Conservation (phyloP, 2,329 filamentous ascomycete genomes). For the Metarhizium sp. region DNA sequence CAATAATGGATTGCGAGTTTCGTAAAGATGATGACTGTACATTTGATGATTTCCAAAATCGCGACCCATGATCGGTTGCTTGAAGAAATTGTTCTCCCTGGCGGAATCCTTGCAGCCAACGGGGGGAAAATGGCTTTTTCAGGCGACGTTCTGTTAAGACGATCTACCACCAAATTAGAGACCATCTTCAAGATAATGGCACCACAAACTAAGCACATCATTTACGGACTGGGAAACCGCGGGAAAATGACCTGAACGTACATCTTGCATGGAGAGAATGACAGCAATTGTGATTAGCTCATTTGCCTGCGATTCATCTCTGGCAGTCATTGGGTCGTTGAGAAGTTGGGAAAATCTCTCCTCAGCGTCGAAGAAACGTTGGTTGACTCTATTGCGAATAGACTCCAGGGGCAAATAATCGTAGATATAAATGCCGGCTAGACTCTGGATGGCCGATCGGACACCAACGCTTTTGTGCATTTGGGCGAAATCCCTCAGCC, state of each 20-base stretch:
- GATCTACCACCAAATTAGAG: slow-evolving; percentile 15
- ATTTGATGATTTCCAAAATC: slow-evolving; percentile 25
- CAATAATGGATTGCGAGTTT: slow-evolving; percentile 29
- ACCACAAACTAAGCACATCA: background rate
- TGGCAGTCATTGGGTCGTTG: slow-evolving; percentile 12
- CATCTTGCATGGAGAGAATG: slow-evolving; percentile 30
- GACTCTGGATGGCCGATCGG: slow-evolving; percentile 27
- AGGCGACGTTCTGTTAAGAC: slow-evolving; percentile 27
- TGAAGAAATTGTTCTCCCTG: slow-evolving; percentile 26
- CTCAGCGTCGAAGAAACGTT: slow-evolving; percentile 21
- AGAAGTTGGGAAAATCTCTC: slow-evolving; percentile 20
- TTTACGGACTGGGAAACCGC: background rate
- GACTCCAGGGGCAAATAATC: slow-evolving; percentile 26
- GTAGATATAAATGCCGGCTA: slow-evolving; percentile 31
- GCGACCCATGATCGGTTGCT: slow-evolving; percentile 23
- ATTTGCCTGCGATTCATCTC: slow-evolving; percentile 14
- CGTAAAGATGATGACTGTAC: slow-evolving; percentile 24
- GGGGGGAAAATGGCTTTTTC: slow-evolving; percentile 20
- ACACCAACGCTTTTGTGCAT: slow-evolving; percentile 27
- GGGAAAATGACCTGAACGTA: slow-evolving; percentile 11
- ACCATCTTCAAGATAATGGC: background rate
- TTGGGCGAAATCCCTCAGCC: slow-evolving; percentile 29
- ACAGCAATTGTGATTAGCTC: slow-evolving; percentile 28
- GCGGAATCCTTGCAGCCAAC: slow-evolving; percentile 28
- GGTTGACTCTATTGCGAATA: slow-evolving; percentile 23